These are phyloP conservation scores for Rhexocercosporidium sp. DNA, from an alignment of 2,329 filamentous ascomycete genomes.

Conservation along the genomic window DNA sequence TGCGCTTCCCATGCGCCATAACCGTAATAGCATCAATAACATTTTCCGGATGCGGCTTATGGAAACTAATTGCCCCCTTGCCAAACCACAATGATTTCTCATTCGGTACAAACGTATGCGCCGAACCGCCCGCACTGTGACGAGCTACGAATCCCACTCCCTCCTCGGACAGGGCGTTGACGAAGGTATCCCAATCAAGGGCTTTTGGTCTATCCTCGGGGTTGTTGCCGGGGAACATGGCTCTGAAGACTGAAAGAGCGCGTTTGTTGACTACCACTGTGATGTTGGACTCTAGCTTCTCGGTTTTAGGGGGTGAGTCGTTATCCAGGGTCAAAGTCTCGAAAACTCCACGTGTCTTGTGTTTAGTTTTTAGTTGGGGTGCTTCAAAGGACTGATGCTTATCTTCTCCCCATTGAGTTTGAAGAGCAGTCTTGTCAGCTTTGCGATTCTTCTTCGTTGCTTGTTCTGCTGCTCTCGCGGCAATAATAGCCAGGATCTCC, in stretches of 20 bases:
- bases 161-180: slow-evolving; percentile 12
- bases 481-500: background rate
- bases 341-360: background rate
- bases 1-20: slow-evolving; percentile 18
- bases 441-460: slow-evolving; percentile 1
- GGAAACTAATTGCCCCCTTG: slow-evolving; percentile 22
- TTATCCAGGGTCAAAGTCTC: background rate
- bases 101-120: slow-evolving; percentile 4
- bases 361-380: background rate
- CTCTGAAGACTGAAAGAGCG: slow-evolving; percentile 2
- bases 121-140: slow-evolving; percentile 9
- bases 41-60: slow-evolving; percentile 20
- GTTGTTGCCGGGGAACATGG: slow-evolving; percentile 2
- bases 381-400: background rate
- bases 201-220: slow-evolving; percentile 4
- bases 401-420: slow-evolving; percentile 9
- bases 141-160: slow-evolving; percentile 14
- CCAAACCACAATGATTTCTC: slow-evolving; percentile 11
- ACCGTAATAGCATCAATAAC: slow-evolving; percentile 15
- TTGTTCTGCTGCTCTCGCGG: background rate
- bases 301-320: background rate
- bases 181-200: slow-evolving; percentile 17
- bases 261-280: background rate
- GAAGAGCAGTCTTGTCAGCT: background rate
- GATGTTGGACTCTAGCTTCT: background rate